Base-by-base conservation (phyloP, 345 rosid genomes). In the Tarenaya hassleriana region DNA sequence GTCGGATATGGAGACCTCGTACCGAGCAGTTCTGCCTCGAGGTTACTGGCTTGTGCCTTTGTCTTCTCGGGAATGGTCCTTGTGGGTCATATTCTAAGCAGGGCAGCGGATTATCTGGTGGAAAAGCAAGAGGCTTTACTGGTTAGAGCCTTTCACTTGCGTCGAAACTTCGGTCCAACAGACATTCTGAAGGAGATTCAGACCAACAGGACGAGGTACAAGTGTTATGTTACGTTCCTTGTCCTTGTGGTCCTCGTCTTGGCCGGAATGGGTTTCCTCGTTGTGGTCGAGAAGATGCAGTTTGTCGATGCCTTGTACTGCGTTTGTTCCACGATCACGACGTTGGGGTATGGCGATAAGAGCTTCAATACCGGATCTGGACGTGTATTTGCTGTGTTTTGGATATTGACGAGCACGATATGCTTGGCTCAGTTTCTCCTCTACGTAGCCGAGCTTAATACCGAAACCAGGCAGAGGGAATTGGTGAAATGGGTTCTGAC, bases 1-100 rank as follows among this genome's bases (percentile, higher is more conserved):
- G 92, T 92, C 16, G 96, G 98, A 50, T 92, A 92, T 44, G 96
- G 98, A 31, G 98, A 92, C 77, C 89, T 92, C 7, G 88, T 84
- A 29, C 98, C 96, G 7, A 53, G 50, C 34, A 83, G 75, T 38
- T 53, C 50, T 41, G 34, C 57, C n/a, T 54, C 78, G 0, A 84
- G 84, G 58, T 73, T 92, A 43, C 79, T 92, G 13, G 84, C 94
- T 44, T 84, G 86, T 55, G 67, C 69, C 10, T 91, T 75, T 69
- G 96, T 92, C 65, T 92, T 87, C 75, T 14, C 73, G 0, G 96
- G 98, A 15, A 81, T 79, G 90, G 83, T 79, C 40, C 69, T 92
- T 5, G 78, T 74, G 27, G 79, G 84, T 34, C 68, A 81, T 8
- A 70, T 81, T n/a, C 52, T 87, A 41, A 74, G 78, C 54, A 74